Evolutionary conservation across 2,329 filamentous ascomycete species (phyloP), one percentile per base, ranked within the genome.

Genomic region (Trichoderma sp.): DNA sequence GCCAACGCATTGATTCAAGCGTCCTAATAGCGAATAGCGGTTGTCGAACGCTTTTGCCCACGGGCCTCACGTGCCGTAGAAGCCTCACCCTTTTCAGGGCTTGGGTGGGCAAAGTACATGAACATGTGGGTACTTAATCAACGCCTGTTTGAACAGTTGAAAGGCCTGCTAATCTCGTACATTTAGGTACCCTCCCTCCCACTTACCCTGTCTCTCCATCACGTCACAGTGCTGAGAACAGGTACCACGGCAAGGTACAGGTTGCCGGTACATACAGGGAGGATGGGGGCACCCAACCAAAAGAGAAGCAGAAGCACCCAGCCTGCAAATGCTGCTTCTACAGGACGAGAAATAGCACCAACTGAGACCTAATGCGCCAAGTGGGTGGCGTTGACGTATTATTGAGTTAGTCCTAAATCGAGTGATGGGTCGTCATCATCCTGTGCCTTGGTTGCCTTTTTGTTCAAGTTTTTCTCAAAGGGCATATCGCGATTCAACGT

Each of bases 1-100:
- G 71, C 75, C 72, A 76, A 75, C 74, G 73, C 71, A 51, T 69
- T 64, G 68, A 34, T 63, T 63, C 51, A 63, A 32, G 36, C 43
- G 28, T 47, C 57, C 57, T 34, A 60, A 32, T 60, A 60, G 57
- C 57, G 32, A 53, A 53, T 30, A 62, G 68, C n/a, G 34, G 63
- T 28, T 39, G 57, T 61, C 56, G 24, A 63, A 39, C 24, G 34
- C 34, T 43, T 26, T 28, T 26, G 34, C 34, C 47, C 15, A 43
- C 24, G 30, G 63, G 51, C 39, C 70, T 71, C 70, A 71, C 70
- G 70, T 71, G 70, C 70, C 70, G 70, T 26, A 32, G 53, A 51
- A 28, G 62, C 70, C 70, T 43, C 63, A 71, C 36, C 65, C 63
- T 43, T 51, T 68, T 53, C 64, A 68, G 63, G 64, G 64, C 64